A percentile compares a stretch with the other conserved stretches of the same genome.
Evolutionary conservation across 2,329 filamentous ascomycete genomes (phyloP).

Genomic region (Claviceps monticola): DNA sequence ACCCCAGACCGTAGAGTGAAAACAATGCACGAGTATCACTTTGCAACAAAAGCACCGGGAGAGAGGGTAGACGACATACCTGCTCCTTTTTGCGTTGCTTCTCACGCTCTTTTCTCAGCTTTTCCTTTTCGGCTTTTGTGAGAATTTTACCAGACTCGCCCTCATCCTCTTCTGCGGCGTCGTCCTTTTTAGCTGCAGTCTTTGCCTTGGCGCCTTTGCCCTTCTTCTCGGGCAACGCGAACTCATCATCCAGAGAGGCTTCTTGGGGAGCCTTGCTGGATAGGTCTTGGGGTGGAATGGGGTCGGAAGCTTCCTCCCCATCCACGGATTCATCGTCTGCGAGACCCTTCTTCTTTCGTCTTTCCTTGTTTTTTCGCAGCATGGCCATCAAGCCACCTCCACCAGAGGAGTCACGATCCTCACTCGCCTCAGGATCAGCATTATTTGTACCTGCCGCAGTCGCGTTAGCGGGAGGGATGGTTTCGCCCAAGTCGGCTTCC

Average conservation of each 20-base stretch:
- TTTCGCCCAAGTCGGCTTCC: constrained; percentile 85
- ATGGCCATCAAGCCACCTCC: constrained; percentile 69
- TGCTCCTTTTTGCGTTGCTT: constrained; percentile 98
- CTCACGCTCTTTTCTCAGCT: constrained; percentile 93
- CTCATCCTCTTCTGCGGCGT: constrained; percentile 37
- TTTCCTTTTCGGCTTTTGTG: constrained; percentile 98
- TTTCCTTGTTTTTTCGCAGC: constrained; percentile 68
- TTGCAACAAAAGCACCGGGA: background rate
- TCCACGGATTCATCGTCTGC: constrained; percentile 56
- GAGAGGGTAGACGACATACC: constrained; percentile 30
- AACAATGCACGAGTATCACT: background rate
- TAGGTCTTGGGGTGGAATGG: constrained; percentile 22
- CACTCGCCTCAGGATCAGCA: constrained; percentile 33
- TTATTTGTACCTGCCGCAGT: constrained; percentile 29
- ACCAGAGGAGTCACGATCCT: constrained; percentile 38
- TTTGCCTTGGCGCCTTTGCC: constrained; percentile 44
- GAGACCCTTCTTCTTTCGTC: constrained; percentile 79
- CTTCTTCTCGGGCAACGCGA: constrained; percentile 67
- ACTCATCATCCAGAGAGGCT: constrained; percentile 73
- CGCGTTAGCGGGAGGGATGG: constrained; percentile 43
- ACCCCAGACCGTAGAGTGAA: background rate
- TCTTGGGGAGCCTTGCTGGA: constrained; percentile 62
- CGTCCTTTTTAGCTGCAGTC: constrained; percentile 27
- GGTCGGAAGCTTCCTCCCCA: constrained; percentile 38
- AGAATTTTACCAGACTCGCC: constrained; percentile 55